A percentile compares a stretch with the other conserved stretches of the same genome.
These are phyloP conservation scores for Aspergillus biplanus DNA, from an alignment of 495 filamentous ascomycete species.

Conservation along the genomic window DNA sequence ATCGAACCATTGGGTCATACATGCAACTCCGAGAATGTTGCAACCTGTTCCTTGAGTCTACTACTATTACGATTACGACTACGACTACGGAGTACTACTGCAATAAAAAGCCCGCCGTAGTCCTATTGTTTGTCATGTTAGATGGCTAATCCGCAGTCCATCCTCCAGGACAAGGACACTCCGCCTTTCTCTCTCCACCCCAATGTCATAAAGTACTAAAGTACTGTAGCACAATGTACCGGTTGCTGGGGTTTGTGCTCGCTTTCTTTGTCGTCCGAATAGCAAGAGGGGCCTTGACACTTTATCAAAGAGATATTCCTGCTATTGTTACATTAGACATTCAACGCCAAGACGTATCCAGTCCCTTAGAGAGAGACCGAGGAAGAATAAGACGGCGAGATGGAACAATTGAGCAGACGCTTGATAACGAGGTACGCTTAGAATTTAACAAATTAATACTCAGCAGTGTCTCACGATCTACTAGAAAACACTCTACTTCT, in stretches of 20 bases:
- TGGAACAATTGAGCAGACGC: conserved; percentile 34
- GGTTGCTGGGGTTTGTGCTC: conserved; percentile 6
- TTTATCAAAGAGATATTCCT: conserved; percentile 39
- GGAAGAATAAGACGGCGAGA: conserved; percentile 38
- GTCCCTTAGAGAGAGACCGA: conserved; percentile 40
- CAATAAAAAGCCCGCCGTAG: conserved; percentile 16
- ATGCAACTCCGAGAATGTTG: neutral
- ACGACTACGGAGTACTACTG: no score
- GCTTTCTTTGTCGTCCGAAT: conserved; percentile 24
- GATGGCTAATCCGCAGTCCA: neutral
- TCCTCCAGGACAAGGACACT: no score
- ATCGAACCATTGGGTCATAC: conserved; percentile 1
- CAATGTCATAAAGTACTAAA: no score
- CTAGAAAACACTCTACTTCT: conserved; percentile 64
- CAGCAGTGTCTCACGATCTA: neutral
- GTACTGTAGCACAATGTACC: conserved; percentile 1
- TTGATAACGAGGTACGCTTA: conserved; percentile 48
- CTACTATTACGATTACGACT: no score
- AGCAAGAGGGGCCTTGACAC: conserved; percentile 27
- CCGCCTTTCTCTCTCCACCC: no score
- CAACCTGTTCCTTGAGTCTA: neutral
- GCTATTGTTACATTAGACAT: conserved; percentile 45
- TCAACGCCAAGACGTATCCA: conserved; percentile 37
- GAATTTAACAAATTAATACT: neutral
- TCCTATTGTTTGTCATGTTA: conserved; percentile 6